Base-by-base conservation (phyloP, 345 rosid genomes). In the Noccaea caerulescens region DNA sequence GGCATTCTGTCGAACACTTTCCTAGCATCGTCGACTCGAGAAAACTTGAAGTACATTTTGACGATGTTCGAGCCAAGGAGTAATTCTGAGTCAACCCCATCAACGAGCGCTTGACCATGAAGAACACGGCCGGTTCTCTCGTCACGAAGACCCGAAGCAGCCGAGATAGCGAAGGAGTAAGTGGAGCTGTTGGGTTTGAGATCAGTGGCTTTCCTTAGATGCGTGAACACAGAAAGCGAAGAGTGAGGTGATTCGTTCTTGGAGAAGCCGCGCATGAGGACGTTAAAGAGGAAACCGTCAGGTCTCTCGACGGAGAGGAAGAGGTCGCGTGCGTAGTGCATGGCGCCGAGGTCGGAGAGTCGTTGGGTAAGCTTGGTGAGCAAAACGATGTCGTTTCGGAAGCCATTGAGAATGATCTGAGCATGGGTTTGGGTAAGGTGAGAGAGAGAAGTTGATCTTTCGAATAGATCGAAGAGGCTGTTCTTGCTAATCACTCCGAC, bases 241-340 rank as follows among this genome's bases (percentile, higher is more conserved):
- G 81, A 72, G 13, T 69, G 70, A 64, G 86, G 84, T 41, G 68
- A 58, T 11, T 53, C 49, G 30, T 83, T 85, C 36, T 18, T 34
- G 20, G 87, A 79, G 68, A 86, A 80, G 49, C 92, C 92, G 9
- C 83, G 80, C 56, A 90, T 77, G 77, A 88, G 80, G 63, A 86
- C 90, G 66, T 90, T 88, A 80, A 85, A 86, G 68, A 88, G 86
- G 79, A 90, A 90, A 32, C 79, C 75, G 65, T 90, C 97, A 16
- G 97, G 97, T 55, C 70, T 82, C 0, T 77, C 75, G 36, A 86
- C 18, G 65, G 90, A 76, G 71, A 79, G 79, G 80, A 88, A 80
- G 77, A 90, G 80, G 69, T 68, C 43, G 14, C 75, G 84, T 0
- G 92, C 92, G 72, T 80, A 76, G 76, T 53, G 41, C 14, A 83